Evolutionary conservation across 208 protist genomes (phyloP).

Genomic region (Leishmania mexicana): DNA sequence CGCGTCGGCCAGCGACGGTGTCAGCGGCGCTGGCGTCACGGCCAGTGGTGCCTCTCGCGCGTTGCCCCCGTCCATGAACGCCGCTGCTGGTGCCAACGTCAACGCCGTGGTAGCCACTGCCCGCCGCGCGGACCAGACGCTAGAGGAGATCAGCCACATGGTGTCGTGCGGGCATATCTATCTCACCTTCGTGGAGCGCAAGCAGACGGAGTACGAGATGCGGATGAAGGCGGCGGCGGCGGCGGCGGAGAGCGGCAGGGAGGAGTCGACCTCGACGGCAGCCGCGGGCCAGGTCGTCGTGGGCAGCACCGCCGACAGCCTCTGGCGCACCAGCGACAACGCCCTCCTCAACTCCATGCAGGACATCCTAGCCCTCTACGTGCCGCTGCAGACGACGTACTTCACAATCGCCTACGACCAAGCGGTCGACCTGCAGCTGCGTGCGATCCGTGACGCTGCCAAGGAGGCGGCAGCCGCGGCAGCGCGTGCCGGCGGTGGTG

Average conservation of each 20-base stretch:
- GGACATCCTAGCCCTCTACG: slow-evolving; percentile 76
- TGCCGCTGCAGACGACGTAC: slow-evolving; percentile 80
- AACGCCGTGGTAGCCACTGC: slow-evolving; percentile 43
- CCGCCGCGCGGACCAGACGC: slow-evolving; percentile 72
- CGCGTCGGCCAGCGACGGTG: slow-evolving; percentile 4
- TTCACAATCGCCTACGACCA: slow-evolving; percentile 77
- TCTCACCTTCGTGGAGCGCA: slow-evolving; percentile 63
- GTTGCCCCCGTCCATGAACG: background rate
- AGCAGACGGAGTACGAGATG: slow-evolving; percentile 47
- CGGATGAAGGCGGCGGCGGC: slow-evolving; percentile 8
- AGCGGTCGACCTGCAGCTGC: slow-evolving; percentile 66
- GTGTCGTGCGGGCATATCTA: slow-evolving; percentile 88
- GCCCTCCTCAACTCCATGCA: slow-evolving; percentile 73
- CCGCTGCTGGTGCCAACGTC: slow-evolving; percentile 4
- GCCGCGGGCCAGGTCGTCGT: background rate
- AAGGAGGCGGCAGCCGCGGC: slow-evolving; percentile 23
- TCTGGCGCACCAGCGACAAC: slow-evolving; percentile 39
- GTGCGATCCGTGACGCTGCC: slow-evolving; percentile 34
- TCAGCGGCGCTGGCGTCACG: background rate
- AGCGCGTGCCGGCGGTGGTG: background rate
- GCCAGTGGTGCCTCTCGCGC: background rate
- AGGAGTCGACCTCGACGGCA: background rate
- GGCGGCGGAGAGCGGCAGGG: background rate
- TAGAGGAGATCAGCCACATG: slow-evolving; percentile 88
- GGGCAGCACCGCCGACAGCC: slow-evolving; percentile 12